Conservation (phyloP, 2,329 filamentous ascomycete genomes). For the Exophiala dermatitidis region DNA sequence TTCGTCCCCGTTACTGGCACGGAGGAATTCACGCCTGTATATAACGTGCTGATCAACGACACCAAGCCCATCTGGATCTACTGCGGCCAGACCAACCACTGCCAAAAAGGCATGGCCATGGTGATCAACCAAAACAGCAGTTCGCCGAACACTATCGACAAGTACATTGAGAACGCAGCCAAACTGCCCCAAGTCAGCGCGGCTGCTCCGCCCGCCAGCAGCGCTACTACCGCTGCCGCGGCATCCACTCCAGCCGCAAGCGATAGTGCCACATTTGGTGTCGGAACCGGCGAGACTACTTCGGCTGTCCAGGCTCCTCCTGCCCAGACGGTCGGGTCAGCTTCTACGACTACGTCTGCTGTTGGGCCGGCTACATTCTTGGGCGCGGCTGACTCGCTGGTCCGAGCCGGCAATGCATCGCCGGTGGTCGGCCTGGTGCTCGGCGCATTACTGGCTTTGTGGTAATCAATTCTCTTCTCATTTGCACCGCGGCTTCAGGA, state of each 20-base stretch:
- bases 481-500: neutral
- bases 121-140: constrained; percentile 53
- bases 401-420: constrained; percentile 10
- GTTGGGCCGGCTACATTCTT: constrained; percentile 22
- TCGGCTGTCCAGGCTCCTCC: constrained; percentile 6
- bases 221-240: neutral
- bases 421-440: constrained; percentile 14
- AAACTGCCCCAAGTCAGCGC: constrained; percentile 11
- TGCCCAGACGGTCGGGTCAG: constrained; percentile 3
- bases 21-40: constrained; percentile 55
- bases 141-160: constrained; percentile 24
- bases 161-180: constrained; percentile 23
- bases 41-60: constrained; percentile 62
- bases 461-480: constrained; percentile 9
- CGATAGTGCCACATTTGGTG: constrained; percentile 2
- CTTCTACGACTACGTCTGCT: constrained; percentile 4
- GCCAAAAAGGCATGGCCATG: constrained; percentile 66
- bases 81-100: constrained; percentile 68
- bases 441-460: constrained; percentile 19
- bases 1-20: constrained; percentile 47
- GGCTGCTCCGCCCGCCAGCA: constrained; percentile 1
- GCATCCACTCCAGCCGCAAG: constrained; percentile 1
- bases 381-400: constrained; percentile 13
- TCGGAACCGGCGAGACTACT: neutral
- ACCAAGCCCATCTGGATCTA: constrained; percentile 70